Base-by-base conservation (phyloP, 495 filamentous ascomycete species). In the Trichoderma erinaceum region DNA sequence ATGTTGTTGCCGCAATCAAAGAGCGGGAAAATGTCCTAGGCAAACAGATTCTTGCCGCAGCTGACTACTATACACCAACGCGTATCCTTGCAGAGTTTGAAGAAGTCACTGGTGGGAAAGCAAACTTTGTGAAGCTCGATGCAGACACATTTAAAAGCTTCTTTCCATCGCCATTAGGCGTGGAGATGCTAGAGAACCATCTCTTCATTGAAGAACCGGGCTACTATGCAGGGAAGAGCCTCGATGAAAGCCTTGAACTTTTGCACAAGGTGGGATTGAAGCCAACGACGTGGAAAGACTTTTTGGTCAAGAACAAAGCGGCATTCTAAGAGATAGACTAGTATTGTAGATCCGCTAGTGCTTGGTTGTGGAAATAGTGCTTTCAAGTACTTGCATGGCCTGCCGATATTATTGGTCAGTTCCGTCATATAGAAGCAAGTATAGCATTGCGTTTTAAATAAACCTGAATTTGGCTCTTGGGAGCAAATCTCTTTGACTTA, bases 121-220 rank as follows among this genome's bases (percentile, higher is more conserved):
- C 82, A 3, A 71, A 68, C 13, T 83, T 75, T 66, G 64, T 74
- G 8, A 71, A 85, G 69, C 12, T 87, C n/a, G 73, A 81, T 10
- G 71, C 78, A 35, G 81, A 86, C 18, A 70, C 72, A 10, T 89
- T 78, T 73, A 82, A 78, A 71, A 69, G 71, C 1, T 78, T 75
- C 63, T 68, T 87, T 69, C 80, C 82, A 12, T 76, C 79, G 12
- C 71, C 72, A n/a, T 70, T 75, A 0, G 77, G 75, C 18, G 70
- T 83, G 66, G 84, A 87, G 73, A 35, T 87, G 68, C 75, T 82
- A 67, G 81, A 88, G 76, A 88, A 85, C 68, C 78, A 82, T 74
- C 73, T 78, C 18, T 73, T 86, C 48, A 69, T 85, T 63, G 71
- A 79, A 27, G 76, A 82, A 13, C 81, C 76, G 67, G 84, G 83